A percentile compares a stretch with the other conserved stretches of the same genome.
Conservation (phyloP, 495 filamentous ascomycete genomes). For the Halenospora varia region DNA sequence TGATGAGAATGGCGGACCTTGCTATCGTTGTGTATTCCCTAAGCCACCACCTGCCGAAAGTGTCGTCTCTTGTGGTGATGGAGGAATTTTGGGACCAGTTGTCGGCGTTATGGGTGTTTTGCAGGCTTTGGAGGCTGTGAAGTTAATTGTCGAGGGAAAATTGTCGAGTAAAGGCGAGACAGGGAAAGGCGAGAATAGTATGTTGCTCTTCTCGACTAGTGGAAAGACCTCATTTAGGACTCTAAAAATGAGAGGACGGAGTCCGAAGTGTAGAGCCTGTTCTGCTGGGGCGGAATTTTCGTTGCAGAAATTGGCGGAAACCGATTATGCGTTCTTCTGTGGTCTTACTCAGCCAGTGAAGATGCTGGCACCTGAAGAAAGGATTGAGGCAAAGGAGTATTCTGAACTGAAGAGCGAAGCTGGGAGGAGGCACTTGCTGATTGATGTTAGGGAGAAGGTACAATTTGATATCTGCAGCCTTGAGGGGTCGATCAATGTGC, state of each 20-base stretch:
- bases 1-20: constrained; percentile 54
- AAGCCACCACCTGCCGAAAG: constrained; percentile 76
- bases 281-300: constrained; percentile 58
- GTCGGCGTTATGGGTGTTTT: constrained; percentile 93
- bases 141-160: constrained; percentile 54
- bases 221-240: constrained; percentile 64
- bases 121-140: constrained; percentile 87
- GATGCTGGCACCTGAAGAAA: constrained; percentile 53
- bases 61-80: constrained; percentile 81
- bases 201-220: constrained; percentile 74
- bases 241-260: constrained; percentile 63
- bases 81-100: constrained; percentile 86
- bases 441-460: constrained; percentile 80
- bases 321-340: constrained; percentile 81
- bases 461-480: constrained; percentile 82
- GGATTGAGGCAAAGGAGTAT: constrained; percentile 60
- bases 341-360: constrained; percentile 47
- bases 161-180: constrained; percentile 3
- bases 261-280: constrained; percentile 70
- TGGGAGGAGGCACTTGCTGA: constrained; percentile 44
- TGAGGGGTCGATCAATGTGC: constrained; percentile 70
- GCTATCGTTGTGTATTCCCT: constrained; percentile 91
- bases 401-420: constrained; percentile 19
- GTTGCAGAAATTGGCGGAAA: constrained; percentile 57
- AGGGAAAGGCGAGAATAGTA: constrained; percentile 9